These are phyloP conservation scores for Lotmaria passim DNA, from an alignment of 208 protist species.

Conservation along the genomic window DNA sequence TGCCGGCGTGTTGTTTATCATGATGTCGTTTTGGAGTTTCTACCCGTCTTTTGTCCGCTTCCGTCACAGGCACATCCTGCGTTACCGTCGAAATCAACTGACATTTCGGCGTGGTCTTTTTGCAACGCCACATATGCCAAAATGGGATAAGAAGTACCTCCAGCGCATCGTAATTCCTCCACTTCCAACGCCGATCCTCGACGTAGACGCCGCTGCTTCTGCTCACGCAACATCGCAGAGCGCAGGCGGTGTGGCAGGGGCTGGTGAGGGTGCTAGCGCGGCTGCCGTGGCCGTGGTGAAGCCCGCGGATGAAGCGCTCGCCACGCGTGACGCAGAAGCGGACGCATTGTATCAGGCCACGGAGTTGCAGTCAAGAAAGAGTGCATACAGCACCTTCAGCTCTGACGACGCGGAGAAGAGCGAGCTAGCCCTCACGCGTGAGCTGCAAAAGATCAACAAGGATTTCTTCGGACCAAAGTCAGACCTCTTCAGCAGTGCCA, in stretches of 20 bases:
- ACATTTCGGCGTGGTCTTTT: constrained; percentile 69
- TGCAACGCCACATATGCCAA: constrained; percentile 71
- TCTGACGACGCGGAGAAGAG: constrained; percentile 36
- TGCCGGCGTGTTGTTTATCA: constrained; percentile 61
- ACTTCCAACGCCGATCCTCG: background rate
- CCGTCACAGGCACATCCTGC: constrained; percentile 58
- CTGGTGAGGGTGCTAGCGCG: background rate
- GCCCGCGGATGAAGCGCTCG: constrained; percentile 1
- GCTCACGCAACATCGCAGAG: background rate
- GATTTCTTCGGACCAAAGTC: constrained; percentile 32
- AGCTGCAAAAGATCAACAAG: constrained; percentile 38
- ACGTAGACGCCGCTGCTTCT: too few relatives aligned
- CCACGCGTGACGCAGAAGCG: background rate
- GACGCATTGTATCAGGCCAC: background rate
- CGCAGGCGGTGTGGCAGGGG: background rate
- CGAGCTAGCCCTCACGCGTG: constrained; percentile 21
- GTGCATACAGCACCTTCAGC: constrained; percentile 26
- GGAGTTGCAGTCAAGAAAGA: constrained; percentile 13
- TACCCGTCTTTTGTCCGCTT: constrained; percentile 78
- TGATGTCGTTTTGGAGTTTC: constrained; percentile 55
- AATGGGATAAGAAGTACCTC: constrained; percentile 75
- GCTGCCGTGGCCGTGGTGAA: constrained; percentile 15
- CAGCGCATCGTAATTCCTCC: constrained; percentile 62
- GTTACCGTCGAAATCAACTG: constrained; percentile 61
- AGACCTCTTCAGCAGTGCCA: constrained; percentile 15